Percentiles rank a stretch among this genome's conserved stretches.
Evolutionary conservation across 106 monocot species (phyloP).

Genomic region (Dendrobium chrysotoxum): DNA sequence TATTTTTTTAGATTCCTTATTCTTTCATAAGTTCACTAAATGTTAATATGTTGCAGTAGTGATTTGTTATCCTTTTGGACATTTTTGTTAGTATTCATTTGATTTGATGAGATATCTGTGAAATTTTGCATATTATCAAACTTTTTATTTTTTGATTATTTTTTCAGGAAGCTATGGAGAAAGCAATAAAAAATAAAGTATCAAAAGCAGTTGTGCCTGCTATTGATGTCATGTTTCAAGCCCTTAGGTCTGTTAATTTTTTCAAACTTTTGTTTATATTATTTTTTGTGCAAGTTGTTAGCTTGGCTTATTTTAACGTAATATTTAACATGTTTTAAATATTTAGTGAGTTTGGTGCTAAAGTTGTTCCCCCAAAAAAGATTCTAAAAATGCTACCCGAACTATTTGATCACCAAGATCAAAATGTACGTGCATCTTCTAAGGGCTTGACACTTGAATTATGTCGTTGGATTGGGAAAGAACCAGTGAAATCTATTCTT

Average conservation of each 20-base stretch:
- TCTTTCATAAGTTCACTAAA: neutral
- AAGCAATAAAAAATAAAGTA: slow-evolving; percentile 97
- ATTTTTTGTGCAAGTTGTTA: neutral
- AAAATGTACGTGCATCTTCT: slow-evolving; percentile 91
- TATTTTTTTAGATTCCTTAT: neutral
- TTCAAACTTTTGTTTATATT: neutral
- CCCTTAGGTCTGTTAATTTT: slow-evolving; percentile 57
- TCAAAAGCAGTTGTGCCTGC: slow-evolving; percentile 99
- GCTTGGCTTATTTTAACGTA: neutral
- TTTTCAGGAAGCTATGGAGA: slow-evolving; percentile 92
- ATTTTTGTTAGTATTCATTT: neutral
- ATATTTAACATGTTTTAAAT: neutral
- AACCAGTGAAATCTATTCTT: slow-evolving; percentile 89
- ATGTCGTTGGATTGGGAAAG: slow-evolving; percentile 99
- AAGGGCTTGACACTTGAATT: slow-evolving; percentile 95
- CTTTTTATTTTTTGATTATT: neutral
- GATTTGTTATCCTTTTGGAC: neutral
- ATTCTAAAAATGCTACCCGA: slow-evolving; percentile 98
- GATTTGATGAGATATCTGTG: neutral
- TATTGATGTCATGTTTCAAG: slow-evolving; percentile 99
- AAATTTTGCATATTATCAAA: neutral
- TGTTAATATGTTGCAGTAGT: neutral
- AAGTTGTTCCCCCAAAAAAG: slow-evolving; percentile 90
- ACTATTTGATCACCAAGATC: slow-evolving; percentile 99
- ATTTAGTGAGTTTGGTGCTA: slow-evolving; percentile 91